Conservation (phyloP, 1,139 yeast species). For the Suhomyces kunorum region DNA sequence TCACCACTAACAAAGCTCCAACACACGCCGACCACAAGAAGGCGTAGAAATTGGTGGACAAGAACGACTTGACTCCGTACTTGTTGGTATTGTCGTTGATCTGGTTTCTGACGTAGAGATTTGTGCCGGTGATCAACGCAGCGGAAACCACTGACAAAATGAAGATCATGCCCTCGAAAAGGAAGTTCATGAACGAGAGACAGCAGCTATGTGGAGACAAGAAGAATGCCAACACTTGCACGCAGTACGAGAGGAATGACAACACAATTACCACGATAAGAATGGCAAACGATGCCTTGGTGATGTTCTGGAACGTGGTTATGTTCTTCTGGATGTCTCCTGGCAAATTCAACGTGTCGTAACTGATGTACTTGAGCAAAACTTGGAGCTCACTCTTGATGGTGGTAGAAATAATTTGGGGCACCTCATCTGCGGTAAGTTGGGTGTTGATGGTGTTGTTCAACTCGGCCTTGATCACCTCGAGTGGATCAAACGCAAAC, state of each 20-base stretch:
- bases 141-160: slow-evolving; percentile 36
- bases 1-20: slow-evolving; percentile 36
- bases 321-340: slow-evolving; percentile 37
- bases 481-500: slow-evolving; percentile 54
- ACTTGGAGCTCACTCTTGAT: slow-evolving; percentile 29
- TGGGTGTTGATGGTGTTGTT: slow-evolving; percentile 30
- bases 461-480: slow-evolving; percentile 46
- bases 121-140: slow-evolving; percentile 38
- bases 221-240: slow-evolving; percentile 42
- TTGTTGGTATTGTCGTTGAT: slow-evolving; percentile 33
- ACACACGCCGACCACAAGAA: slow-evolving; percentile 43
- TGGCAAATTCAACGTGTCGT: slow-evolving; percentile 39
- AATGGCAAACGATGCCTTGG: slow-evolving; percentile 30
- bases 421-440: slow-evolving; percentile 24
- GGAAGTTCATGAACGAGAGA: slow-evolving; percentile 43
- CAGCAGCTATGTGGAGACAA: slow-evolving; percentile 41
- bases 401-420: slow-evolving; percentile 20
- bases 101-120: slow-evolving; percentile 30
- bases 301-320: slow-evolving; percentile 33
- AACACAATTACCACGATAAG: slow-evolving; percentile 30
- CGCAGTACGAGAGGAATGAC: slow-evolving; percentile 39
- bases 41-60: slow-evolving; percentile 47
- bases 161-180: slow-evolving; percentile 36
- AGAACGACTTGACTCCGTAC: slow-evolving; percentile 39
- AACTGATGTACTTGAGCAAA: slow-evolving; percentile 32